Evolutionary conservation across 306 rosid species (phyloP).

Genomic region (Quillaja saponaria): DNA sequence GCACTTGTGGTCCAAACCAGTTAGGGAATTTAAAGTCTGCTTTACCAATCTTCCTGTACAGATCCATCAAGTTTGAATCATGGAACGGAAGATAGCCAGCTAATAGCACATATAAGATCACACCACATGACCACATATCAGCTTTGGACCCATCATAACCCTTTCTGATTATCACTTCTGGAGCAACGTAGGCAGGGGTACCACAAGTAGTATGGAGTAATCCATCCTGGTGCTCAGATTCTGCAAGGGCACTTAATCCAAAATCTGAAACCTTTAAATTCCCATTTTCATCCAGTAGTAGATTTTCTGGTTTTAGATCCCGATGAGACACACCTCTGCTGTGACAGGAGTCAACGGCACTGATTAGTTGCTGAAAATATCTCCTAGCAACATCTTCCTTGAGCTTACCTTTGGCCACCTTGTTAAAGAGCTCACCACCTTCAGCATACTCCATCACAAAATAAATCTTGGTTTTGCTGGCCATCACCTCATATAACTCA

Average conservation of each 20-base stretch:
- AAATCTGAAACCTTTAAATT: conserved; percentile 90
- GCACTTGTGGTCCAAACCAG: conserved; percentile 80
- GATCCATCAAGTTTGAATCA: conserved; percentile 84
- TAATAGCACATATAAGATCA: conserved; percentile 79
- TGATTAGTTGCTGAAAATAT: conserved; percentile 82
- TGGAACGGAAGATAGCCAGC: conserved; percentile 95
- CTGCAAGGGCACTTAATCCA: conserved; percentile 86
- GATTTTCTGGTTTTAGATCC: conserved; percentile 91
- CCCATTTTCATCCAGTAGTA: conserved; percentile 87
- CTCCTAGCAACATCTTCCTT: conserved; percentile 72
- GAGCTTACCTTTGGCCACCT: conserved; percentile 85
- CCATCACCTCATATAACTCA: conserved; percentile 97
- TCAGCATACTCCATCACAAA: conserved; percentile 84
- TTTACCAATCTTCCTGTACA: conserved; percentile 80
- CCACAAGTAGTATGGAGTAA: conserved; percentile 96
- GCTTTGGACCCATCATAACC: conserved; percentile 93
- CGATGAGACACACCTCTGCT: conserved; percentile 88
- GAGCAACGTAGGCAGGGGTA: conserved; percentile 94
- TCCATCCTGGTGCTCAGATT: conserved; percentile 77
- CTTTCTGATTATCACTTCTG: conserved; percentile 82
- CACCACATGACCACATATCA: conserved; percentile 99
- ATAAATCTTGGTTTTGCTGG: conserved; percentile 90
- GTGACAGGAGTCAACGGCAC: conserved; percentile 95
- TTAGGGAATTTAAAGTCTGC: conserved; percentile 82
- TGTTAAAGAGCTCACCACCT: conserved; percentile 94